These are phyloP conservation scores for Colletotrichum karsti DNA, from an alignment of 2,329 filamentous ascomycete genomes.

Conservation along the genomic window DNA sequence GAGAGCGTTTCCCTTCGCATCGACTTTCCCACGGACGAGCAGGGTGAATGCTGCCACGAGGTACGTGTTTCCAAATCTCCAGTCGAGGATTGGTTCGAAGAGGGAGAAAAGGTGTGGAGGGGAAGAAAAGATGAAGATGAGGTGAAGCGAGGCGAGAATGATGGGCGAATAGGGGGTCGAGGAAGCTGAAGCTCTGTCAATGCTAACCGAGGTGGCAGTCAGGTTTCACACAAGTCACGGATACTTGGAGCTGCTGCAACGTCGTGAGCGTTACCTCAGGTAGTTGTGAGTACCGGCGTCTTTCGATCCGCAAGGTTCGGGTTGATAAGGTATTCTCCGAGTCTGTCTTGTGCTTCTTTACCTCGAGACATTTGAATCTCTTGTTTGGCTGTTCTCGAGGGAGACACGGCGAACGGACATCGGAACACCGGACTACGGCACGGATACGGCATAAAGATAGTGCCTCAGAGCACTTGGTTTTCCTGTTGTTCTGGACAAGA, in stretches of 20 bases:
- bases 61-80: conserved; percentile 12
- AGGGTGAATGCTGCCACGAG: conserved; percentile 16
- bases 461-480: no score
- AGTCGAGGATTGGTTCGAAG: not conserved
- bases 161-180: conserved; percentile 6
- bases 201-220: conserved; percentile 10
- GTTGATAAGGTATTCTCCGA: not conserved
- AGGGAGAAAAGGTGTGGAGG: not conserved
- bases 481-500: not conserved
- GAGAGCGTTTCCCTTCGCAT: conserved; percentile 18
- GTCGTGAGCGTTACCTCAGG: no score
- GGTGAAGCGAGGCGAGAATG: conserved; percentile 10
- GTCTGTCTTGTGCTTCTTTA: not conserved
- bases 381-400: not conserved
- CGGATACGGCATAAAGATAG: no score
- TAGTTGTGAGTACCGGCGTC: conserved; percentile 7
- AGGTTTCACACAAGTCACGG: conserved; percentile 17
- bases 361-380: not conserved
- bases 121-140: not conserved
- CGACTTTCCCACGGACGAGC: not conserved
- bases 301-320: not conserved
- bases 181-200: conserved; percentile 15
- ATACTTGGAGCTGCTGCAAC: conserved; percentile 6
- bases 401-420: not conserved
- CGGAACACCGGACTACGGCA: not conserved